phyloP scores from a whole-genome alignment of 129 eudicot species.

The Escallonia rubra region DNA sequence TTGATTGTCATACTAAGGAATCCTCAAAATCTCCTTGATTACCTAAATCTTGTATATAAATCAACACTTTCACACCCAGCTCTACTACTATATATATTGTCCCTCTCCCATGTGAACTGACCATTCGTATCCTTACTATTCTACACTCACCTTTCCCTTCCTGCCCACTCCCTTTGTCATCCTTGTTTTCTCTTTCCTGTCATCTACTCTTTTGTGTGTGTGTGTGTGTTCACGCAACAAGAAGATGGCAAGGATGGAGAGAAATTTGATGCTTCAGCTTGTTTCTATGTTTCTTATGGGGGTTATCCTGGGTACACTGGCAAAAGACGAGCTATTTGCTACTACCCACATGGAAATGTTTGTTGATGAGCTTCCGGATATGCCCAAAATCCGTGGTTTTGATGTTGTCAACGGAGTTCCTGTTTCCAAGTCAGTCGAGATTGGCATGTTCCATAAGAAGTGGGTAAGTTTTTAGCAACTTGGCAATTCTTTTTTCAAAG shows the following conservation, averaged over 20 bases:
- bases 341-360: slow-evolving; percentile 57
- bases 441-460: slow-evolving; percentile 73
- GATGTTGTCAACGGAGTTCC: slow-evolving; percentile 35
- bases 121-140: too few species aligned
- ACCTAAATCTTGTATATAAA: too few species aligned
- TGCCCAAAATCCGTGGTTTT: slow-evolving; percentile 71
- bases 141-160: too few species aligned
- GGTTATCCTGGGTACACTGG: slow-evolving; percentile 8
- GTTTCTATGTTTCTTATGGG: background rate
- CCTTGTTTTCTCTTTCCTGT: too few species aligned
- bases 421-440: slow-evolving; percentile 40
- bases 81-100: too few species aligned
- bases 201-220: background rate
- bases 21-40: too few species aligned
- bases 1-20: too few species aligned
- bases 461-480: slow-evolving; percentile 41
- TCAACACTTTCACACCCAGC: too few species aligned
- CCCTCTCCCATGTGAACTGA: too few species aligned
- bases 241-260: background rate
- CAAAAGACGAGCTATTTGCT: slow-evolving; percentile 25
- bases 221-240: background rate
- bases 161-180: too few species aligned
- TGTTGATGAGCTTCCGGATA: slow-evolving; percentile 81
- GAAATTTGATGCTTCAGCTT: background rate
- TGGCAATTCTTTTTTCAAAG: too few species aligned